Evolutionary conservation across 2,329 filamentous ascomycete genomes (phyloP).

Genomic region (Nothophoma quercina): DNA sequence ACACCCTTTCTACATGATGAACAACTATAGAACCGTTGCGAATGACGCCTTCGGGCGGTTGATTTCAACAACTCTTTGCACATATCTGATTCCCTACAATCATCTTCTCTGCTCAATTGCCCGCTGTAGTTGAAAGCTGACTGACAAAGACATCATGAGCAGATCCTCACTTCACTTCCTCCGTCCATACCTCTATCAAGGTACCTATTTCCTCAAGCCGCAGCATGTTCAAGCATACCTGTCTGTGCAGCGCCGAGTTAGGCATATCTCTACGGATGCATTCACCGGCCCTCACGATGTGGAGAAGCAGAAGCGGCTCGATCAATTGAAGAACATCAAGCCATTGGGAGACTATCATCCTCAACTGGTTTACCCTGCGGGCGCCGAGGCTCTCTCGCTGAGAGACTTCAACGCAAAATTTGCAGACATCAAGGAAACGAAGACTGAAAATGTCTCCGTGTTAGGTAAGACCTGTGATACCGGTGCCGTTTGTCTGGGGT

Average conservation of each 20-base stretch:
- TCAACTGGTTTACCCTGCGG: constrained; percentile 44
- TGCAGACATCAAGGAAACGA: constrained; percentile 35
- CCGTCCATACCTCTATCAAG: constrained; percentile 62
- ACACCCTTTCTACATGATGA: constrained; percentile 36
- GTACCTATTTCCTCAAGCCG: constrained; percentile 47
- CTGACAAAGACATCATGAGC: constrained; percentile 53
- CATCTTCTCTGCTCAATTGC: not conserved
- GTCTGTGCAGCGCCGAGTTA: constrained; percentile 46
- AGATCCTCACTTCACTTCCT: constrained; percentile 60
- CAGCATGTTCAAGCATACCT: constrained; percentile 62
- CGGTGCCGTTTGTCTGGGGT: not conserved
- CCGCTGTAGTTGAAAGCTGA: constrained; percentile 43
- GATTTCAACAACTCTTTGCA: constrained; percentile 54
- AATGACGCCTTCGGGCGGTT: constrained; percentile 65
- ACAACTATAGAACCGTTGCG: constrained; percentile 70
- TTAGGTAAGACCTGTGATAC: constrained; percentile 38
- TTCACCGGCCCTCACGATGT: constrained; percentile 51
- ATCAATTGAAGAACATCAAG: constrained; percentile 60
- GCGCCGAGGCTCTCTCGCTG: constrained; percentile 31
- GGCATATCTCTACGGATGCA: constrained; percentile 29
- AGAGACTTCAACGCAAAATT: constrained; percentile 42
- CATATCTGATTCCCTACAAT: constrained; percentile 45
- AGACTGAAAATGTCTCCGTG: constrained; percentile 42
- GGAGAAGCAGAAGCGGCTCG: constrained; percentile 60
- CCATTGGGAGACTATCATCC: constrained; percentile 65